Evolutionary conservation across 1,139 yeast species (phyloP), one percentile per base, ranked within the genome.

Genomic region (Taphrina betulina): DNA sequence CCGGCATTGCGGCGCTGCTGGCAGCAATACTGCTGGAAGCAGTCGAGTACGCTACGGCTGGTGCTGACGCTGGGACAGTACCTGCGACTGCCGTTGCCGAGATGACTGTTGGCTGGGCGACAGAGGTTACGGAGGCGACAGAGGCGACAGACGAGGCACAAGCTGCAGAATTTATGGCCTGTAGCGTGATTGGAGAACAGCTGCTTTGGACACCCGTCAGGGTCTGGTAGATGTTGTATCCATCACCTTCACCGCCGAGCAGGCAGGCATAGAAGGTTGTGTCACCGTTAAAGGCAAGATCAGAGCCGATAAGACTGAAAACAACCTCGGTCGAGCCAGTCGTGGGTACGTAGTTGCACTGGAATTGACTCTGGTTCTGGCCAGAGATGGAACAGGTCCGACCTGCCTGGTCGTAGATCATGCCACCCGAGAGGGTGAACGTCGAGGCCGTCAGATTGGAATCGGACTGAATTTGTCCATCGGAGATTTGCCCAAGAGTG

Each of bases 161-260:
- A 14, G 24, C 14, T 5, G 45, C 28, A 2, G 45, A 4, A 3
- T 35, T 35, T 2, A 28, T 19, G 23, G 45, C 45, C 12, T 33
- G 17, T 35, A 41, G 14, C 24, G 45, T 41, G 14, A 41, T 28
- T 26, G 45, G 45, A 26, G 45, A 26, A 20, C 45, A 41, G 3
- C 35, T 28, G 45, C n/a, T 41, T 24, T 41, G 45, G 10, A 16
- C 23, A 2, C 45, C 45, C 7, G 45, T 41, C 22, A 41, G 22
- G 10, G 45, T 41, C 45, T 41, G 34, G 52, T 45, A 45, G 16
- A 45, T 16, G 36, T 45, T 45, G 36, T 45, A 45, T 2, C 52
- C 52, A 3, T 26, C 22, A n/a, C 20, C 16, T 4, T 22, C 34
- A 12, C 31, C 52, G 4, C 42, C 41, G 16, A 36, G 17, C 5